Percentiles rank a stretch among this genome's conserved stretches.
phyloP scores from a whole-genome alignment of 768 basidiomycete genomes.

The Lyophyllum semitale region DNA sequence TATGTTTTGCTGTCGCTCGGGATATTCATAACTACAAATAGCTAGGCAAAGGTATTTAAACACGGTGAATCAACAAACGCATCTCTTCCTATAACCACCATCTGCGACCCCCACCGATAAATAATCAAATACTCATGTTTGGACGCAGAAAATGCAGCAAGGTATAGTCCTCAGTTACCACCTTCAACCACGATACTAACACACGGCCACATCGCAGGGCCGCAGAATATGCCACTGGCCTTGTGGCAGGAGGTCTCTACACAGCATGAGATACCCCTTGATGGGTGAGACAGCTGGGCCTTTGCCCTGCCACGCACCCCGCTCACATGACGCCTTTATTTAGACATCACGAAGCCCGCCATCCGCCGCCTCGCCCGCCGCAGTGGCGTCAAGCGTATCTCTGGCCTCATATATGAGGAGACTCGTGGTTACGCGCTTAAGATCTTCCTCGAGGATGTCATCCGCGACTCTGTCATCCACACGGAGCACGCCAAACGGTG shows the following conservation, averaged over 20 bases:
- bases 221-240: no score
- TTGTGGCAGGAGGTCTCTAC: conserved; percentile 85
- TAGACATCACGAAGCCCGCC: conserved; percentile 78
- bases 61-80: conserved; percentile 36
- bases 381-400: conserved; percentile 92
- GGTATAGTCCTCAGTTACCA: conserved; percentile 25
- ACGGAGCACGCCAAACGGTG: conserved; percentile 86
- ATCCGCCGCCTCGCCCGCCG: conserved; percentile 88
- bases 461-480: conserved; percentile 91
- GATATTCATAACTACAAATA: no score
- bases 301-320: background rate
- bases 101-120: conserved; percentile 24
- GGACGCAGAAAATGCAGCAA: conserved; percentile 88
- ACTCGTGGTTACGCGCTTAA: conserved; percentile 90
- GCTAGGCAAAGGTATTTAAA: conserved; percentile 39
- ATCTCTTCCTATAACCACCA: conserved; percentile 30
- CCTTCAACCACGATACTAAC: background rate
- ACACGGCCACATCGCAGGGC: conserved; percentile 39
- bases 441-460: conserved; percentile 86
- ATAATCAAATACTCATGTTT: conserved; percentile 58
- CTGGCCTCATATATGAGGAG: conserved; percentile 87
- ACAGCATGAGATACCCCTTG: conserved; percentile 81
- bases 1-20: no score
- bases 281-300: conserved; percentile 38
- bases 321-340: conserved; percentile 16